Evolutionary conservation across 2,329 filamentous ascomycete species (phyloP), one percentile per base, ranked within the genome.

Genomic region (Calonectria hongkongensis): DNA sequence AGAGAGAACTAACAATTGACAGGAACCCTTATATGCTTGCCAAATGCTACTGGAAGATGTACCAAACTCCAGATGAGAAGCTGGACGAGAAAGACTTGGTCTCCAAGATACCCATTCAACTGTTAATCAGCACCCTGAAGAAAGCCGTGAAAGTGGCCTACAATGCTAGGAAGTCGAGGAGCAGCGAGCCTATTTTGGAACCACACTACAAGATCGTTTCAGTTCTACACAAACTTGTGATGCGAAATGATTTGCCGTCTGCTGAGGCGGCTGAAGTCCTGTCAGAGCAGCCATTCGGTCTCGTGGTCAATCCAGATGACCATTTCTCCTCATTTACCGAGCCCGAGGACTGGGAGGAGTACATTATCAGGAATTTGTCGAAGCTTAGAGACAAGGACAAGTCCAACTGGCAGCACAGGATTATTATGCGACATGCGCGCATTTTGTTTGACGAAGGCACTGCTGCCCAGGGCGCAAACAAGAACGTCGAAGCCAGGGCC

Each of bases 371-470:
- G 60, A 89, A 85, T 56, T 79, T 92, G 48, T 84, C 84, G 9
- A 87, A 87, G 66, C 81, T 92, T 12, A 87, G 88, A 15, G 90
- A 92, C 62, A 95, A 95, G 73, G 96, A 98, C 84, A 97, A 98
- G 86, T 94, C 94, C 0, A 96, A 97, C 79, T 98, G 96, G 96
- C 96, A 98, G 81, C 96, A 98, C 82, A 93, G 96, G 25, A 95
- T 98, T 85, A 94, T 95, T 66, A 92, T 93, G 80, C 92, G 95
- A 28, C 92, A 94, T 79, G 88, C 90, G 2, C 86, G 85, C 41
- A 89, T 92, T 25, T 78, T 92, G 9, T 91, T 89, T 66, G 85
- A 87, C 65, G 86, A 88, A 36, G 82, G 84, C 45, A 81, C 83
- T 51, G 54, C 75, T 51, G 73, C 69, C 2, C 73, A 77, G 83